A percentile compares a stretch with the other conserved stretches of the same genome.
Evolutionary conservation across 768 basidiomycete genomes (phyloP).

Genomic region (Lactarius hengduanensis): DNA sequence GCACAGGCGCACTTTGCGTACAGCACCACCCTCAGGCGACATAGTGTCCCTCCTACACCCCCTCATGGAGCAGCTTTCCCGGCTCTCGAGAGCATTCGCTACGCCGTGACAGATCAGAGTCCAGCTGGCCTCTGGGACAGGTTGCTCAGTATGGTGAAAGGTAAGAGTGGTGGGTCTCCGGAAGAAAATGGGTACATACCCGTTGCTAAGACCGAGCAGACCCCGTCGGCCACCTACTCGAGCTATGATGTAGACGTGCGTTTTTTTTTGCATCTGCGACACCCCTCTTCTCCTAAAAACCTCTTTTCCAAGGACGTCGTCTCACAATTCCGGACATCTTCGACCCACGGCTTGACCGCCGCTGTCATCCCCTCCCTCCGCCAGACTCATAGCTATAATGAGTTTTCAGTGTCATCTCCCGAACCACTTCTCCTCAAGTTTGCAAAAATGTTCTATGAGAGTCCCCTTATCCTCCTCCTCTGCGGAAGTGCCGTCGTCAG

Average conservation of each 20-base stretch:
- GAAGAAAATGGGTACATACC: constrained; percentile 44
- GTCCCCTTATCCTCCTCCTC: constrained; percentile 85
- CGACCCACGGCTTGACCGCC: constrained; percentile 58
- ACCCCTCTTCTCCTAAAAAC: neutral
- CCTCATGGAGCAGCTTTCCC: constrained; percentile 39
- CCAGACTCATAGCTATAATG: constrained; percentile 82
- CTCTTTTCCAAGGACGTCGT: constrained; percentile 61
- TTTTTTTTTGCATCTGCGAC: neutral
- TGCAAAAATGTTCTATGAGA: constrained; percentile 93
- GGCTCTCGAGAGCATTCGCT: constrained; percentile 36
- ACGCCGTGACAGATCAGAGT: constrained; percentile 34
- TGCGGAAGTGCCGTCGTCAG: constrained; percentile 89
- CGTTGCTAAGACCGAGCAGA: constrained; percentile 23
- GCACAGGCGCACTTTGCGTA: constrained; percentile 78
- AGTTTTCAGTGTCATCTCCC: constrained; percentile 82
- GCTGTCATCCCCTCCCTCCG: constrained; percentile 63
- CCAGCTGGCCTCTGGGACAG: constrained; percentile 48
- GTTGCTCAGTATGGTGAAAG: constrained; percentile 41
- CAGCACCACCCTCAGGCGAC: constrained; percentile 74
- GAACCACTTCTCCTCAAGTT: constrained; percentile 87
- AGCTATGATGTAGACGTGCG: constrained; percentile 15
- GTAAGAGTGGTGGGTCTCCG: constrained; percentile 34
- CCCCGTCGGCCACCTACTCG: constrained; percentile 20
- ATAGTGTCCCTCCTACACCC: constrained; percentile 45
- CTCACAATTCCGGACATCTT: constrained; percentile 63